phyloP scores from a whole-genome alignment of 257 asterid species.

The Forsythia viridissima region DNA sequence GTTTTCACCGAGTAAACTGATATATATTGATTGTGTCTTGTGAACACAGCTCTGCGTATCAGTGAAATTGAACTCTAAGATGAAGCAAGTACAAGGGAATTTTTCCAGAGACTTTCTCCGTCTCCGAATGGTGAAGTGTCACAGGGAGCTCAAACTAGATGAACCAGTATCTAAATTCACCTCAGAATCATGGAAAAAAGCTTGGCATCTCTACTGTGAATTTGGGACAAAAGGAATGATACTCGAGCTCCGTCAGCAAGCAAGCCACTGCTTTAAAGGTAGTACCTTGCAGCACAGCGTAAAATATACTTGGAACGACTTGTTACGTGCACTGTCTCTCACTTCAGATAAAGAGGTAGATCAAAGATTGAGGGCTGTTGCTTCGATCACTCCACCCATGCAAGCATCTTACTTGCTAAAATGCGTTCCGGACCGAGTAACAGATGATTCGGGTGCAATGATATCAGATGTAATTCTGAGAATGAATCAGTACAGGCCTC shows the following conservation, averaged over 20 bases:
- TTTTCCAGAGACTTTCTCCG: conserved; percentile 60
- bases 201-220: conserved; percentile 80
- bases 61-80: conserved; percentile 41
- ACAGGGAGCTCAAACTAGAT: conserved; percentile 73
- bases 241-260: conserved; percentile 64
- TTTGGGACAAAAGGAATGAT: conserved; percentile 78
- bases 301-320: conserved; percentile 76
- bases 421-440: conserved; percentile 87
- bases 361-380: conserved; percentile 42
- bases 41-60: conserved; percentile 60
- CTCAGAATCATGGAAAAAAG: conserved; percentile 62
- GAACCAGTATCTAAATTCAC: conserved; percentile 42
- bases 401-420: conserved; percentile 82
- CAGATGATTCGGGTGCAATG: conserved; percentile 95
- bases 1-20: neutral
- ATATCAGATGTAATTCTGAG: conserved; percentile 80
- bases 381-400: conserved; percentile 90
- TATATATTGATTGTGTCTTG: neutral
- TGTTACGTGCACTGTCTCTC: conserved; percentile 74
- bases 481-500: conserved; percentile 82
- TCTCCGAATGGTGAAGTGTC: conserved; percentile 64
- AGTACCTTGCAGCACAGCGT: conserved; percentile 44
- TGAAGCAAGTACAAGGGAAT: conserved; percentile 29
- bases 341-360: conserved; percentile 51
- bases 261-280: conserved; percentile 62